Evolutionary conservation across 176 grass and related monocot genomes (phyloP), one percentile per base, ranked within the genome.

Genomic region (Carex cristatella): DNA sequence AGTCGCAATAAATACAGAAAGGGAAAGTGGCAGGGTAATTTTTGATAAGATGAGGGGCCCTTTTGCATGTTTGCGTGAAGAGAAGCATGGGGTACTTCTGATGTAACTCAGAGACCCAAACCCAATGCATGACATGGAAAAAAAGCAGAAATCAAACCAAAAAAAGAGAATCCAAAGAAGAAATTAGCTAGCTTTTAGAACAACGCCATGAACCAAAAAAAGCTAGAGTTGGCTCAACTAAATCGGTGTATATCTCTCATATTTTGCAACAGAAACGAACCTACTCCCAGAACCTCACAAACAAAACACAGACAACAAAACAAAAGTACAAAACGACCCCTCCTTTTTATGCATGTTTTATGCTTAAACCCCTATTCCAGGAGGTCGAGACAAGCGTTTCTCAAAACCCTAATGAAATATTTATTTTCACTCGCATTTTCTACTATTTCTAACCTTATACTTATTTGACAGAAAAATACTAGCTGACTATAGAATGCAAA

Each of bases 81-180:
- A 31, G 46, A 27, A 30, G 71, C 51, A 56, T 78, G 28, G 72
- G 23, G 72, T 12, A 31, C 23, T 55, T 53, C 48, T 55, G 72
- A 14, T 75, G 46, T 31, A 46, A 65, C 48, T 66, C 80, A 65
- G 42, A 83, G 44, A 31, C 38, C 18, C 18, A 27, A 48, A 65
- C 32, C 61, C 61, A n/a, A 49, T 65, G 63, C 71, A 76, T 76
- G 59, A 51, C 48, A 51, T 51, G 48, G 48, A 51, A 28, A 83
- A 83, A 67, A 83, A 68, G 11, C 40, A 83, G 46, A 83, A 83
- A 68, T 65, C 19, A 83, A 83, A 83, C 63, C 42, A 83, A 37
- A 81, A 81, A 64, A 69, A 55, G 81, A 83, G 81, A 83, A 83
- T 83, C 81, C 81, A 83, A 83, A 48, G 81, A 69, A 83, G 46